Evolutionary conservation across 1,284 basidiomycete species (phyloP).

Genomic region (Ceratobasidium sp.): DNA sequence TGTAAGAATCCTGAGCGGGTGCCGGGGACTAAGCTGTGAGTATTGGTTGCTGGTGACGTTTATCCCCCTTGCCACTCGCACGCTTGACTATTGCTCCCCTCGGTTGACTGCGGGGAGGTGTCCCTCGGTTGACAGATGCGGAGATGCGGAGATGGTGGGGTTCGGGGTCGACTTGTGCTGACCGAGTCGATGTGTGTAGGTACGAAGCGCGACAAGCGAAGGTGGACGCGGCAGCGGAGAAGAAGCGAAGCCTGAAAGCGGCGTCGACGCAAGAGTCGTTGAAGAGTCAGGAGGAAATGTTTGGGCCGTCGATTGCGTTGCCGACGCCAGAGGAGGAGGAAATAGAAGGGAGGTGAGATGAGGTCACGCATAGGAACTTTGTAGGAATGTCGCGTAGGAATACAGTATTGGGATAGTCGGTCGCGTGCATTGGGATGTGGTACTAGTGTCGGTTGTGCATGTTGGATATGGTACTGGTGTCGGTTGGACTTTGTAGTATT

Average conservation of each 20-base stretch:
- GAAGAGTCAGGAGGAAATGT: constrained; percentile 39
- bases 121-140: neutral
- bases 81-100: no score
- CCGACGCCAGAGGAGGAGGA: neutral
- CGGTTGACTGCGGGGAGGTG: neutral
- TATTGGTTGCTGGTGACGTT: constrained; percentile 45
- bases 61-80: no score
- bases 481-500: constrained; percentile 6
- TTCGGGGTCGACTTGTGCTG: no score
- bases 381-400: no score
- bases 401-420: neutral
- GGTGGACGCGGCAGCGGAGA: constrained; percentile 35
- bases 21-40: constrained; percentile 79
- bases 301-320: constrained; percentile 39
- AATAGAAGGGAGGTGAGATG: no score
- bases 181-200: constrained; percentile 12
- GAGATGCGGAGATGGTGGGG: neutral
- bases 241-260: constrained; percentile 34
- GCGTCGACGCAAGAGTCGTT: constrained; percentile 24
- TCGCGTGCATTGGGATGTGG: neutral
- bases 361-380: no score
- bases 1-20: constrained; percentile 97
- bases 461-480: neutral
- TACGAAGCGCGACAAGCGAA: constrained; percentile 37
- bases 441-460: neutral